phyloP scores from a whole-genome alignment of 2,329 filamentous ascomycete genomes.

The Colletotrichum melonis region DNA sequence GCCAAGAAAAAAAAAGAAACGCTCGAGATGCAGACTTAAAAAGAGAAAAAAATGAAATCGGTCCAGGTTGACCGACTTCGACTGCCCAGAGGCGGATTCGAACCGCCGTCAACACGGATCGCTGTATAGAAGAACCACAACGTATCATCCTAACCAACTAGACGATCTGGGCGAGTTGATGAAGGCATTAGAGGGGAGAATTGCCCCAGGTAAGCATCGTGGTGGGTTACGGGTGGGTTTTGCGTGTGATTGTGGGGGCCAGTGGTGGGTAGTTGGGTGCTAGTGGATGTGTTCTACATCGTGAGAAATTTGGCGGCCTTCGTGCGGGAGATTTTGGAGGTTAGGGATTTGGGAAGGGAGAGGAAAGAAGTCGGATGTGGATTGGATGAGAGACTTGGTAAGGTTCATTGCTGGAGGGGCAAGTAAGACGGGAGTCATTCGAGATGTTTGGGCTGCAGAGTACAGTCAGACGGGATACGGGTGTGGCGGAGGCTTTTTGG shows the following conservation, averaged over 20 bases:
- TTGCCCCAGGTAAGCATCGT: background rate
- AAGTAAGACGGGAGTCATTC: background rate
- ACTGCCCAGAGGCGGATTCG: background rate
- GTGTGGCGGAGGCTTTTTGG: conserved; percentile 9
- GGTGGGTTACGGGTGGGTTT: background rate
- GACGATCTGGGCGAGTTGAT: background rate
- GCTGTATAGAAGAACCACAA: background rate
- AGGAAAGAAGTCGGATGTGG: background rate
- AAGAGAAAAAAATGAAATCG: background rate
- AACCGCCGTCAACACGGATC: background rate
- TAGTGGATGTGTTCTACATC: too few species aligned
- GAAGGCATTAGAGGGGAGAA: background rate
- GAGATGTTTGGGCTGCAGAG: background rate
- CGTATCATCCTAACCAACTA: background rate
- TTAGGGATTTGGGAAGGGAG: background rate
- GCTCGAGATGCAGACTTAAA: background rate
- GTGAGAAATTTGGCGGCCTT: background rate
- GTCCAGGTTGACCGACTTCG: background rate
- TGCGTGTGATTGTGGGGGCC: background rate
- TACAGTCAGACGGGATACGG: conserved; percentile 19
- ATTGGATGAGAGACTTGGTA: background rate
- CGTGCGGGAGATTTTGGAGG: background rate
- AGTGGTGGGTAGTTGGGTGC: too few species aligned
- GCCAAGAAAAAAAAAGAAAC: background rate
- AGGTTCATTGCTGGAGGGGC: background rate